Base-by-base conservation (phyloP, 1,284 basidiomycete genomes). In the Cutaneotrichosporon sp. region DNA sequence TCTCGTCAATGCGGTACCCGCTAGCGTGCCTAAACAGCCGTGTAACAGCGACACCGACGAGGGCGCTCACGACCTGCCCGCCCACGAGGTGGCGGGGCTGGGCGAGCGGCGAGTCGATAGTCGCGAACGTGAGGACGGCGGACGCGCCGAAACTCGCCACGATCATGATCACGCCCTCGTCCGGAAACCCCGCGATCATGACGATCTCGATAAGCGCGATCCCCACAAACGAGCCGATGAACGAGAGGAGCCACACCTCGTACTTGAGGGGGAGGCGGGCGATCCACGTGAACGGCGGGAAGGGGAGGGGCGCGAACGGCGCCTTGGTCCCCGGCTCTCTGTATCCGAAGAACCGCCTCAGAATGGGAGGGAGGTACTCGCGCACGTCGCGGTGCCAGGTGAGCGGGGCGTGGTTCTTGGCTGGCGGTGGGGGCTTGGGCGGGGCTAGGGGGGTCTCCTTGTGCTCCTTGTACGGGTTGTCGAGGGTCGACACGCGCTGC, bases 61-160 rank as follows among this genome's bases (percentile, higher is more conserved):
- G 70, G 0, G 84, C 84, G 16, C 82, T 81, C n/a, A 86, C 62
- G 67, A 86, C 82, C 64, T 87, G 85, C 0, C 86, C 85, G 2
- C 83, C 82, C 33, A 88, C 58, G 16, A 87, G 77, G 13, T 84
- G 79, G n/a, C 86, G 81, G 11, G 87, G 86, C 72, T 88, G 87
- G 0, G 85, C 83, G 36, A 87, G 75, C 3, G 87, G 87, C 2
- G 82, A 80, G 38, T 88, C 86, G 38, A 86, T 82, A 1, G 83
- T 82, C 14, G 84, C 85, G 63, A 85, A 88, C 22, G 84, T 78
- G 27, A 89, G 78, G 3, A 87, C 84, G 11, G 85, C 86, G 5
- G 83, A 83, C 16, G 87, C 87, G 22, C 86, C 86, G 70, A 83
- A 84, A 60, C 83, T 84, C 13, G 83, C 81, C 7, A 85, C 74